These are phyloP conservation scores for Aspergillus floridensis DNA, from an alignment of 2,329 filamentous ascomycete species.

Conservation along the genomic window DNA sequence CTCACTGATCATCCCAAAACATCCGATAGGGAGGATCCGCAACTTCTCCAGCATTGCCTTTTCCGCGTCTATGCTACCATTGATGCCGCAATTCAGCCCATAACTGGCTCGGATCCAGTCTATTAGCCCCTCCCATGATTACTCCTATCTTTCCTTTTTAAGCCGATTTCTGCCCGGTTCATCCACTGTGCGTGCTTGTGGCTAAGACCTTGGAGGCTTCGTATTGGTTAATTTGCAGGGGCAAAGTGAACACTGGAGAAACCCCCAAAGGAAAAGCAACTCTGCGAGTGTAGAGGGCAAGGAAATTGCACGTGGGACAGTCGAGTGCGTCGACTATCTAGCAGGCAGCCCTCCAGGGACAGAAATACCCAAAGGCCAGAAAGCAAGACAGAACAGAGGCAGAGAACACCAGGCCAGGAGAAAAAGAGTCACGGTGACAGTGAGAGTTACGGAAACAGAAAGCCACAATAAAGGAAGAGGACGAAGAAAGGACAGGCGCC, in stretches of 20 bases:
- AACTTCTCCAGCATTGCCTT: constrained; percentile 20
- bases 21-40: constrained; percentile 19
- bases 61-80: constrained; percentile 21
- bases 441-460: constrained; percentile 7
- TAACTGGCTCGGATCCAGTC: constrained; percentile 17
- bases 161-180: constrained; percentile 5
- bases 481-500: constrained; percentile 12
- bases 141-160: constrained; percentile 7
- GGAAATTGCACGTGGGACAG: background rate
- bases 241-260: background rate
- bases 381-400: constrained; percentile 1
- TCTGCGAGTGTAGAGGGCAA: background rate
- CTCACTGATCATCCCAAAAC: constrained; percentile 10
- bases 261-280: background rate
- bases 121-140: constrained; percentile 18
- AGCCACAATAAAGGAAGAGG: constrained; percentile 15
- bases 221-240: constrained; percentile 9
- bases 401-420: background rate
- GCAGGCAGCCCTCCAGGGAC: background rate
- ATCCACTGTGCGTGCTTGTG: constrained; percentile 6
- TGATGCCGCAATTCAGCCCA: constrained; percentile 20
- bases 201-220: constrained; percentile 3
- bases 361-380: background rate
- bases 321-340: background rate
- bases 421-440: background rate